Evolutionary conservation across 164 flowering plant species (phyloP), one percentile per base, ranked within the genome.

Genomic region (Liquidambar formosana): DNA sequence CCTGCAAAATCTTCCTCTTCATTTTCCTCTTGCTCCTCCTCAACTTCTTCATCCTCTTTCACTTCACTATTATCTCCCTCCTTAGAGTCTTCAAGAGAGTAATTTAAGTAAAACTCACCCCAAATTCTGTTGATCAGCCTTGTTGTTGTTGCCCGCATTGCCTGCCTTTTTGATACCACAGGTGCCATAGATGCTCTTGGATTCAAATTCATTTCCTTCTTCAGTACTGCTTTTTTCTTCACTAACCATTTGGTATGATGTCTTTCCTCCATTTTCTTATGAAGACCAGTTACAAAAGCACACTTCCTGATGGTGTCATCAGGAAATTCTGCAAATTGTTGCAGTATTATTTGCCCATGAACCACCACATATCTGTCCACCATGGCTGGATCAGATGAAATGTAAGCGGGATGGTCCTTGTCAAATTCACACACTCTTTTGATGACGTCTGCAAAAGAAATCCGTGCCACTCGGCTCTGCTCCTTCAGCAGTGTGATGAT

Each of bases 121-220:
- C 99, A 95, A 62, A 92, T 86, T 66, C 88, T 79, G 69, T 88
- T 90, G 25, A 92, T 88, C 27, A 92, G 75, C 65, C 77, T 81
- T n/a, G 97, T 92, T 23, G 97, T 90, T 23, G 97, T 92, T 18
- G 97, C 97, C 58, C 75, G 88, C 96, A 92, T 90, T 38, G 77
- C 79, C 73, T 89, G 89, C 78, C 86, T 81, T 65, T 82, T 87
- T 5, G 91, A 86, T n/a, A 57, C 73, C 25, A 82, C 73, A 41
- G 90, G 84, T 44, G 49, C 79, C 82, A 88, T 80, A 12, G 73
- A 76, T 53, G 94, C 94, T 53, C 94, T 79, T 5, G 96, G 97
- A 74, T 92, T 92, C 75, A 88, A 66, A 71, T 92, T 92, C 11
- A 69, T 14, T 57, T 78, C 86, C 62, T 68, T 70, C 69, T 74